Evolutionary conservation across 306 rosid species (phyloP).

Genomic region (Begonia fuchsioides): DNA sequence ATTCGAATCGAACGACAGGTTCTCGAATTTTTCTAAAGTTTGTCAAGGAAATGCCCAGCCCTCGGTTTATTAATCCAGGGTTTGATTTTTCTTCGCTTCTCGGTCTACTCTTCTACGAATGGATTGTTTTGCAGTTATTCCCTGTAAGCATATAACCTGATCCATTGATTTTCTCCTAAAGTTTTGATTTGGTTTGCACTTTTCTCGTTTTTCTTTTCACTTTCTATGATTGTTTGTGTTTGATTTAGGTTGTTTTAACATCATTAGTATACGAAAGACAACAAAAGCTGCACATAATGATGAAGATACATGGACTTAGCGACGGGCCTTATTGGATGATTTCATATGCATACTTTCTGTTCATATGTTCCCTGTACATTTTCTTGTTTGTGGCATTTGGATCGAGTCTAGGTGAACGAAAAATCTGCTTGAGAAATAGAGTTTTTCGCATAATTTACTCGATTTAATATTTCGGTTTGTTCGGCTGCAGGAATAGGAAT

Average conservation of each 20-base stretch:
- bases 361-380: conserved; percentile 46
- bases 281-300: conserved; percentile 82
- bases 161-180: no score
- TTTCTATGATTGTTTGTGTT: no score
- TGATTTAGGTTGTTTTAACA: conserved; percentile 43
- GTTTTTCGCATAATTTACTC: not conserved
- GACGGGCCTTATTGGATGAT: conserved; percentile 90
- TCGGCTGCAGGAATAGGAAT: conserved; percentile 58
- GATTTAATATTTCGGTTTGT: not conserved
- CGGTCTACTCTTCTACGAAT: conserved; percentile 70
- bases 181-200: no score
- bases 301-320: conserved; percentile 99
- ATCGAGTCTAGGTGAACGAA: conserved; percentile 50
- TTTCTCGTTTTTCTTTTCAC: no score
- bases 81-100: conserved; percentile 70
- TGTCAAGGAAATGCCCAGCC: no score
- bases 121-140: conserved; percentile 80
- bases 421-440: conserved; percentile 1
- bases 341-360: conserved; percentile 60
- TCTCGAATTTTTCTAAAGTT: no score
- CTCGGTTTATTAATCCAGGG: conserved; percentile 19
- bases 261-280: conserved; percentile 76
- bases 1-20: conserved; percentile 38
- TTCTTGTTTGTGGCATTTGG: conserved; percentile 67
- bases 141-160: conserved; percentile 41